These are phyloP conservation scores for Nepenthes alata DNA, from an alignment of 179 eudicot species.

Conservation along the genomic window DNA sequence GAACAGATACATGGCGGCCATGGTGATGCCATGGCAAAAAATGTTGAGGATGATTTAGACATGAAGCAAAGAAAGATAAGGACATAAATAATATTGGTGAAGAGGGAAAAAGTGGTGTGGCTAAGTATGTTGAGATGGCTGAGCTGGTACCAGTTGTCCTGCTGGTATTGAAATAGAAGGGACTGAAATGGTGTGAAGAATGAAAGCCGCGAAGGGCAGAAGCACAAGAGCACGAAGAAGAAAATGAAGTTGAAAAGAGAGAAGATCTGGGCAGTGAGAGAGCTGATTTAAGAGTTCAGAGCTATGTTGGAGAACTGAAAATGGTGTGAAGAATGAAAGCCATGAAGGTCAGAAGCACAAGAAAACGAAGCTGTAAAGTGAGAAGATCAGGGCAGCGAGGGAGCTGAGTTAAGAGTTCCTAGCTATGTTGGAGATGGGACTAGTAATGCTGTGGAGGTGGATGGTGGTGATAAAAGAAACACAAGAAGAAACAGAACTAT, in stretches of 20 bases:
- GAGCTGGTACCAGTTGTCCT: neutral
- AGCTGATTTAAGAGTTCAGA: slow-evolving; percentile 4
- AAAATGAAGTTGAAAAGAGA: slow-evolving; percentile 6
- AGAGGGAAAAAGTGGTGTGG: slow-evolving; percentile 8
- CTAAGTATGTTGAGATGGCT: neutral
- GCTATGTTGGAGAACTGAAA: neutral
- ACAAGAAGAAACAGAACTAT: slow-evolving; percentile 12
- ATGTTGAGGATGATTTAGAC: slow-evolving; percentile 3
- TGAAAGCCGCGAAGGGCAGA: slow-evolving; percentile 8
- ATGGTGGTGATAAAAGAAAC: slow-evolving; percentile 6
- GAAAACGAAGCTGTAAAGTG: slow-evolving; percentile 10
- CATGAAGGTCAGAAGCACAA: slow-evolving; percentile 4
- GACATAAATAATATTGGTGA: slow-evolving; percentile 7
- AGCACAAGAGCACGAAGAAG: slow-evolving; percentile 15
- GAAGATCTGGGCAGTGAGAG: slow-evolving; percentile 8
- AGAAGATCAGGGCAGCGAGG: slow-evolving; percentile 8
- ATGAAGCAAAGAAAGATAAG: slow-evolving; percentile 7
- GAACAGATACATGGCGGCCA: neutral
- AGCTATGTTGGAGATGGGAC: neutral
- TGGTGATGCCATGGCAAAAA: neutral
- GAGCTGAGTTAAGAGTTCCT: slow-evolving; percentile 5
- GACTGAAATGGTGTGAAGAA: neutral
- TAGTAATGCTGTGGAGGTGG: neutral
- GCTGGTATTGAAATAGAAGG: neutral
- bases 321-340: neutral